Evolutionary conservation across 352 stramenopile genomes (phyloP), one percentile per base, ranked within the genome.

Genomic region (Achlya hypogyna): DNA sequence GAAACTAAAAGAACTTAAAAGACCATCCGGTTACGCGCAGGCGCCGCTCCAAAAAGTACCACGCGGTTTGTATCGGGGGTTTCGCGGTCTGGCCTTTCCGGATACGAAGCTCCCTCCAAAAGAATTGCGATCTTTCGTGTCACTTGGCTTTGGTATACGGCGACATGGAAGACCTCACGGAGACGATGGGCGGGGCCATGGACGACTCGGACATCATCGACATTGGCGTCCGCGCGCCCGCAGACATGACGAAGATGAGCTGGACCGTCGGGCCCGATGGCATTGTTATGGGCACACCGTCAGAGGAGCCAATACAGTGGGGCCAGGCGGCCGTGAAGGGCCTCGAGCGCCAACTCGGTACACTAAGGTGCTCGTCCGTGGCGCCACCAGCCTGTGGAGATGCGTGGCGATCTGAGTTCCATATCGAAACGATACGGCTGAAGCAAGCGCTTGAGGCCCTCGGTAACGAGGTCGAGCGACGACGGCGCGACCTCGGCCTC

Each of bases 401-500:
- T 14, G 29, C 6, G 12, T 54, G 49, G 49, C 49, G 49, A 6
- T 16, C 6, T 6, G 16, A 6, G 29, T 54, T 54, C 16, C 6
- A 34, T 14, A 16, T 16, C 6, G 49, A 6, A 16, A 54, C 29
- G 23, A 14, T 34, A 14, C 6, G 6, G 29, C 6, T 54, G 29
- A 28, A 54, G 29, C 23, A 54, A 14, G 29, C 23, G 29, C 29
- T 54, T 14, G 29, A 6, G 6, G 49, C 6, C 6, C 29, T 54
- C 23, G 23, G 49, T 6, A 54, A 16, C 29, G 40, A 58, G 9
- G 9, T 67, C n/a, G 60, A 51, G 14, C 60, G 27, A 20, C 35
- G 31, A 25, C 60, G 42, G 47, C 25, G 60, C 18, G 60, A 67
- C 14, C 10, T 67, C 9, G 10, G 58, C 27, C 25, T 67, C 31